phyloP scores from a whole-genome alignment of 495 filamentous ascomycete species.

The Xylaria castorea region DNA sequence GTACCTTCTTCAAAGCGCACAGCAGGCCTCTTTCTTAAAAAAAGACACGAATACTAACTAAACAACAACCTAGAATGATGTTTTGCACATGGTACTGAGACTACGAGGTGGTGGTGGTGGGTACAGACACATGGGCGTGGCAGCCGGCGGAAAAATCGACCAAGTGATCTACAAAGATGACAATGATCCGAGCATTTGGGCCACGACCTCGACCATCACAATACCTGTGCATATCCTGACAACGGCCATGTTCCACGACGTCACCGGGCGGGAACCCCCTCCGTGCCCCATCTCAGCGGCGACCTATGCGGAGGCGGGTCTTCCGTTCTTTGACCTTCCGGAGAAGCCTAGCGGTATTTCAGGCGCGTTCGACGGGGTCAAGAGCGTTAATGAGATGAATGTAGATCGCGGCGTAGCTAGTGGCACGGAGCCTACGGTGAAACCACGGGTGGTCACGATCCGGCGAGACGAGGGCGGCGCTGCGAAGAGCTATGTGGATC shows the following conservation, averaged over 20 bases:
- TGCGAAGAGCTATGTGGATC: conserved; percentile 4
- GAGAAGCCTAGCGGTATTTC: conserved; percentile 35
- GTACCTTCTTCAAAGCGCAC: neutral
- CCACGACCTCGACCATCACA: conserved; percentile 37
- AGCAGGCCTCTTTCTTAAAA: neutral
- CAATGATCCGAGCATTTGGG: conserved; percentile 38
- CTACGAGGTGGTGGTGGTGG: neutral
- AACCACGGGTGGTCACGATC: conserved; percentile 21
- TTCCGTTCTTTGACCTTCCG: conserved; percentile 49
- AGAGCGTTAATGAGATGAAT: conserved; percentile 38
- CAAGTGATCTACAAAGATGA: conserved; percentile 42
- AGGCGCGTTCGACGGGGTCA: conserved; percentile 30
- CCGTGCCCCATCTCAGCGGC: conserved; percentile 43
- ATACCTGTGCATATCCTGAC: conserved; percentile 56
- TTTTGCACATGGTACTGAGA: neutral
- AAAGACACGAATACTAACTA: neutral
- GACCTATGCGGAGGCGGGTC: conserved; percentile 40
- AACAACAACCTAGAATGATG: neutral
- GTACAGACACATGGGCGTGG: conserved; percentile 42
- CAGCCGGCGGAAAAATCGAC: conserved; percentile 46
- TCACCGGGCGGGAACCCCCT: conserved; percentile 45
- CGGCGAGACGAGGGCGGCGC: neutral
- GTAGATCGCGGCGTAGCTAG: conserved; percentile 12
- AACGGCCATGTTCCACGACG: conserved; percentile 36
- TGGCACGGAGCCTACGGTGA: conserved; percentile 11